Base-by-base conservation (phyloP, 1,139 yeast species). In the Suhomyces kunorum region DNA sequence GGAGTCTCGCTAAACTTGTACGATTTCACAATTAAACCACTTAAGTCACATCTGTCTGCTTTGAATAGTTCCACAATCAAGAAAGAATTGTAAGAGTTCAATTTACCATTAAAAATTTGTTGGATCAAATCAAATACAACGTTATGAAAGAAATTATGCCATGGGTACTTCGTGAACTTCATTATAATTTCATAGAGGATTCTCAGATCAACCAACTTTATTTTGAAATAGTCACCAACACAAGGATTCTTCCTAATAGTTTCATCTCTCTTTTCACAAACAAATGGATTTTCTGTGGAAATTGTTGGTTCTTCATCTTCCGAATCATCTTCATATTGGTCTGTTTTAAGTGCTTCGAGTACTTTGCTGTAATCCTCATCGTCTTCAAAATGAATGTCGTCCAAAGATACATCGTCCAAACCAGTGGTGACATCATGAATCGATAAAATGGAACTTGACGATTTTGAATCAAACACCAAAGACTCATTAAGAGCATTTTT, bases 141-240 rank as follows among this genome's bases (percentile, higher is more conserved):
- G 49, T 73, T 73, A 48, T 73, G 78, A 55, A 71, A 73, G 50
- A 73, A 72, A 41, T 73, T 73, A 43, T 72, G 74, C 76, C 77
- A 73, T 5, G 76, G 72, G 47, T 55, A 71, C 36, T 58, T 50
- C 3, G 73, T 67, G 48, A 73, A 69, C 45, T 64, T 68, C 16
- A 57, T 49, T 12, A 71, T 59, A 17, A 72, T 66, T 34, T 61
- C 58, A 22, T 51, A 40, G 39, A 73, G 56, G 28, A 72, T 63
- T 4, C 57, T 58, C 66, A 70, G 74, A 43, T 72, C 78, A 17
- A 66, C 49, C 14, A 73, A 53, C 44, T 65, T 64, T 36, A 70
- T 69, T 44, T 73, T 73, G 54, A 71, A 73, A 39, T 57, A 59
- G 43, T 73, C 78, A 2, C 78, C 78, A 16, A 71, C 63, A 32